These are phyloP conservation scores for Wickerhamiella shivajii DNA, from an alignment of 805 yeast species.

Conservation along the genomic window DNA sequence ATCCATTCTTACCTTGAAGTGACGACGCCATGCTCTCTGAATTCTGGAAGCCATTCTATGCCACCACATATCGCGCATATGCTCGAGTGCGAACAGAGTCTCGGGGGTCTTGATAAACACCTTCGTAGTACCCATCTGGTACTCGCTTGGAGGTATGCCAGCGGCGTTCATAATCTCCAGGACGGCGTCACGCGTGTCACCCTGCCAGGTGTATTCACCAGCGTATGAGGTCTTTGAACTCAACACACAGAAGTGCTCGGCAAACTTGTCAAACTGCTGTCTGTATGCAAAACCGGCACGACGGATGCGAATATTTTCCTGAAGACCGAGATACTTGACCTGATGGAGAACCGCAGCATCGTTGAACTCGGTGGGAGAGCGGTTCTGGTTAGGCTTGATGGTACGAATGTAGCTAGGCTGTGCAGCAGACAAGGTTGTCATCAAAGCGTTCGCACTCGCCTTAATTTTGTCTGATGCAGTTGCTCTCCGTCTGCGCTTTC, in stretches of 20 bases:
- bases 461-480: conserved; percentile 95
- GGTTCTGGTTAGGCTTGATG: conserved; percentile 90
- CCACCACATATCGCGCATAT: conserved; percentile 95
- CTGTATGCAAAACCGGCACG: conserved; percentile 98
- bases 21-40: conserved; percentile 92
- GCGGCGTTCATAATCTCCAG: conserved; percentile 39
- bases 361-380: conserved; percentile 81
- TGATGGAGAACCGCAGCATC: conserved; percentile 85
- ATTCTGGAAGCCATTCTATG: conserved; percentile 95
- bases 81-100: conserved; percentile 86
- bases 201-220: conserved; percentile 55
- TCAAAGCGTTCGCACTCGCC: conserved; percentile 76
- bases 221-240: conserved; percentile 91
- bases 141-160: conserved; percentile 65
- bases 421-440: conserved; percentile 78
- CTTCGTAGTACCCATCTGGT: conserved; percentile 81
- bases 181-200: conserved; percentile 42
- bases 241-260: conserved; percentile 78
- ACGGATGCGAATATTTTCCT: conserved; percentile 92
- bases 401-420: conserved; percentile 95
- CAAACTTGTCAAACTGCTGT: conserved; percentile 91
- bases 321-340: conserved; percentile 86
- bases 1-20: conserved; percentile 63
- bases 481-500: conserved; percentile 62
- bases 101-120: conserved; percentile 95